Evolutionary conservation across 176 grass and related monocot species (phyloP).

Genomic region (Leersia perrieri): DNA sequence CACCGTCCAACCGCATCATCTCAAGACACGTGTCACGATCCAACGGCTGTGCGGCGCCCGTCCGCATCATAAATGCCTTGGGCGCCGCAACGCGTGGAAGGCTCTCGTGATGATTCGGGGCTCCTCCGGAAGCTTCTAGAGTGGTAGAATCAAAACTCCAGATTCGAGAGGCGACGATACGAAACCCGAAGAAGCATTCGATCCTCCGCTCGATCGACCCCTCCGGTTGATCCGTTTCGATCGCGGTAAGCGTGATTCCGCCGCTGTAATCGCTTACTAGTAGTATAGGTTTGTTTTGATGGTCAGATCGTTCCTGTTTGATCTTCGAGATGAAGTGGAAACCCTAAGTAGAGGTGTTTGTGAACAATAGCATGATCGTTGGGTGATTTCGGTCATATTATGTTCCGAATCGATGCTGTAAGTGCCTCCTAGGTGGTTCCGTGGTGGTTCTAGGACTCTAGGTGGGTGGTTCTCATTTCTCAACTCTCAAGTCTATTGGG

Average conservation of each 20-base stretch:
- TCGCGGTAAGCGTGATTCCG: not conserved
- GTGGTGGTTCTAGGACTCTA: not conserved
- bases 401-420: not conserved
- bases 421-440: not conserved
- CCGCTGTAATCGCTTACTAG: not conserved
- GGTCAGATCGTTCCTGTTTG: not conserved
- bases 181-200: not conserved
- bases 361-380: not conserved
- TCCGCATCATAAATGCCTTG: not conserved
- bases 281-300: not conserved
- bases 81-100: not conserved
- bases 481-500: too few relatives aligned
- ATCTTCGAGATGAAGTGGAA: not conserved
- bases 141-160: not conserved
- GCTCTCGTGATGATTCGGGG: not conserved
- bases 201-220: not conserved
- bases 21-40: constrained; percentile 10
- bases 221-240: not conserved
- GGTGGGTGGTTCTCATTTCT: too few relatives aligned
- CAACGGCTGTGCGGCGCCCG: not conserved
- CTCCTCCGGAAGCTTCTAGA: constrained; percentile 26
- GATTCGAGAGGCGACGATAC: not conserved
- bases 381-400: not conserved
- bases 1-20: not conserved
- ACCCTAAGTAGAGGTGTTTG: not conserved